phyloP scores from a whole-genome alignment of 225 moss, liverwort and hornwort species.

The Anthoceros angustus region DNA sequence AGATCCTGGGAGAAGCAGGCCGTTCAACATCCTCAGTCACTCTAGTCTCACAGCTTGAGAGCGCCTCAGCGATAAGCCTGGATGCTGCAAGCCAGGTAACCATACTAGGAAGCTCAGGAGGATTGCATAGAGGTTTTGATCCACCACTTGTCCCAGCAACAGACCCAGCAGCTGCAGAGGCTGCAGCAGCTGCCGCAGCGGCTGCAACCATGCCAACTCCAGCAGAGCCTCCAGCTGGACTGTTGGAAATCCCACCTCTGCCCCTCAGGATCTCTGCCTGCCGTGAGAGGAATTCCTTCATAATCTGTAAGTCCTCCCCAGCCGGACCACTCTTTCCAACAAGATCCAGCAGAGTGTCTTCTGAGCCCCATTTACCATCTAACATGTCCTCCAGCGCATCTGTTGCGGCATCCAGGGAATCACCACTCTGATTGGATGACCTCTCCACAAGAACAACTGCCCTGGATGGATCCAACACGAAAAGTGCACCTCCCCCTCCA shows the following conservation, averaged over 20 bases:
- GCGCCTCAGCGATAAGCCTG: slow-evolving; percentile 57
- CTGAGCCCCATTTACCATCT: slow-evolving; percentile 23
- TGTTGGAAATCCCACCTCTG: slow-evolving; percentile 57
- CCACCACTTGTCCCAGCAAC: slow-evolving; percentile 62
- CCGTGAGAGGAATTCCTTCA: slow-evolving; percentile 78
- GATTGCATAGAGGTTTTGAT: slow-evolving; percentile 65
- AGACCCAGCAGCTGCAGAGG: slow-evolving; percentile 64
- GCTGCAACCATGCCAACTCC: slow-evolving; percentile 99
- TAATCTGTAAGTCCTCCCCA: slow-evolving; percentile 58
- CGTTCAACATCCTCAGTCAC: slow-evolving; percentile 7
- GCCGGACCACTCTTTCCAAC: slow-evolving; percentile 11
- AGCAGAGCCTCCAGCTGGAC: slow-evolving; percentile 62
- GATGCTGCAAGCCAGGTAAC: slow-evolving; percentile 81
- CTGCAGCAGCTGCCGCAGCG: slow-evolving; percentile 73
- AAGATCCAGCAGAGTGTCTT: slow-evolving; percentile 31
- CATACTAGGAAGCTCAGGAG: slow-evolving; percentile 81
- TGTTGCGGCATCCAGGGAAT: slow-evolving; percentile 57
- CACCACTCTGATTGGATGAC: slow-evolving; percentile 41
- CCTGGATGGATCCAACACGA: slow-evolving; percentile 82
- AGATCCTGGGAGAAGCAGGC: slow-evolving; percentile 22
- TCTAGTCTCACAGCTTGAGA: slow-evolving; percentile 15
- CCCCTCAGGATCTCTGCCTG: slow-evolving; percentile 84
- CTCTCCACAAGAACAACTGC: slow-evolving; percentile 69
- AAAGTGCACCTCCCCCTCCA: slow-evolving; percentile 67
- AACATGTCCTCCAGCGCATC: slow-evolving; percentile 47